Conservation (phyloP, 176 grass and related monocot species). For the Miscanthus lutarioriparius region DNA sequence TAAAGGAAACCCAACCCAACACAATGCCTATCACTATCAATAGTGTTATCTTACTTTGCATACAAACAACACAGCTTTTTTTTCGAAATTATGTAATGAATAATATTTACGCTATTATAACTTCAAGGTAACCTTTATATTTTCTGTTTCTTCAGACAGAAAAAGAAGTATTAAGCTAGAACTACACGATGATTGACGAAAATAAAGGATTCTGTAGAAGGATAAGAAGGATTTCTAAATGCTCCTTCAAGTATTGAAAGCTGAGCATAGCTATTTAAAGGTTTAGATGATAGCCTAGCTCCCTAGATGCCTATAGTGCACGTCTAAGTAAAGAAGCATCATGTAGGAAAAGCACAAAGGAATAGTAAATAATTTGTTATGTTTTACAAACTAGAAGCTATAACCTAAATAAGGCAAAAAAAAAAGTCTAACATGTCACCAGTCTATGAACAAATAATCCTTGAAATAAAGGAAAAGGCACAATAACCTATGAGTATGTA, state of each 20-base stretch:
- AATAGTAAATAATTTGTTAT: background rate
- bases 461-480: background rate
- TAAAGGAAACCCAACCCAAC: slow-evolving; percentile 2
- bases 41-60: background rate
- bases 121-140: background rate
- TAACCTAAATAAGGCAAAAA: background rate
- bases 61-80: background rate
- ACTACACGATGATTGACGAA: background rate
- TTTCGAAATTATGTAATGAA: background rate
- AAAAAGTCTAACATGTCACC: background rate
- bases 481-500: background rate
- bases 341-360: background rate
- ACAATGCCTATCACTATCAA: background rate
- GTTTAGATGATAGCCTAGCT: background rate
- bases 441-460: background rate
- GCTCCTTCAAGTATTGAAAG: background rate
- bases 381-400: background rate
- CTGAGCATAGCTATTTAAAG: background rate
- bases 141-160: background rate
- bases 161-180: background rate
- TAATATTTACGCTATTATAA: slow-evolving; percentile 5
- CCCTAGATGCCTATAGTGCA: background rate
- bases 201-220: background rate
- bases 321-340: background rate
- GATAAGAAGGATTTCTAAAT: background rate